Evolutionary conservation across 2,329 filamentous ascomycete genomes (phyloP), one percentile per base, ranked within the genome.

Genomic region (Aureobasidium subglaciale): DNA sequence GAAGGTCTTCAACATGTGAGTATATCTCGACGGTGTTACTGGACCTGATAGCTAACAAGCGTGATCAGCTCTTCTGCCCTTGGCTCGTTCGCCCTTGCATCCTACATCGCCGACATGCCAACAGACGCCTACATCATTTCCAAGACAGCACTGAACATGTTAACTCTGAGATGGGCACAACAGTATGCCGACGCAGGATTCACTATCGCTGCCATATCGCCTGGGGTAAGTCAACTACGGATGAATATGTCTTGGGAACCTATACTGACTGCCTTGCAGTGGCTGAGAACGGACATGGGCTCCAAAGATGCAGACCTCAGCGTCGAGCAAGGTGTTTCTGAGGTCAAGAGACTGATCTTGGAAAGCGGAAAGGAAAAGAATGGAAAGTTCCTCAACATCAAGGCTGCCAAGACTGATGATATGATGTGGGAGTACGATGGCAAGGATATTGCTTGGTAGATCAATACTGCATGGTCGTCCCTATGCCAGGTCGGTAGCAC

Each of bases 321-420:
- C 0, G 66, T 72, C 2, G 68, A 72, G 18, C 62, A 65, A 1
- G 74, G 75, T 5, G 70, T 70, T 0, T 63, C 68, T 6, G 68
- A 67, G 1, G 64, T 72, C 4, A 59, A 72, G 34, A 67, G 70
- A 1, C 79, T 82, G 58, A 66, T 85, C 1, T 60, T 75, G 15
- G 64, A 53, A 8, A 22, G 68, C 8, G 71, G 66, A 0, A 67
- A 70, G 3, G 66, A 70, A 52, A 68, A 71, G 27, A 75, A 69
- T 59, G 76, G 76, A 11, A 80, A 74, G 59, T 84, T 81, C 40
- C 24, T 70, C 13, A 73, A 73, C 41, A 70, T 75, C 20, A 62
- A 65, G 55, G 67, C 73, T 5, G 61, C 67, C 0, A 72, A 71
- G 1, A 73, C 68, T 66, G 68, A 73, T 58, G 57, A 69, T 67